Conservation (phyloP, 1,284 basidiomycete species). For the Cystobasidiaceae sp. region DNA sequence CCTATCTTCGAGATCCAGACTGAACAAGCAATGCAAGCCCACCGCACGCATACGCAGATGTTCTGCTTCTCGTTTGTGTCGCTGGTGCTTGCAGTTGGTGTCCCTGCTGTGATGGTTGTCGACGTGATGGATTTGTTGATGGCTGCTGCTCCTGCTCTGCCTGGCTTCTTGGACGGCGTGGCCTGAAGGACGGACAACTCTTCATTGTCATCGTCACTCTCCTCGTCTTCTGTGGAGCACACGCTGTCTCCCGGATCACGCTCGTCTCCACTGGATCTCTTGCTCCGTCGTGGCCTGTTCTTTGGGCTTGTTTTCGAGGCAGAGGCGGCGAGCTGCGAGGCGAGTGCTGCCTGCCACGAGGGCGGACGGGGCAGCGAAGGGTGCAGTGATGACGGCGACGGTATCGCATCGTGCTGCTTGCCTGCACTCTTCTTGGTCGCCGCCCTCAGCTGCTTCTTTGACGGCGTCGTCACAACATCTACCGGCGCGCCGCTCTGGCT, state of each 20-base stretch:
- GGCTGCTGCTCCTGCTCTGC: not conserved
- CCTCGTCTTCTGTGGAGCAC: slow-evolving; percentile 4
- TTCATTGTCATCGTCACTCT: no score
- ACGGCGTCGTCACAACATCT: no score
- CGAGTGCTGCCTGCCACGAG: not conserved
- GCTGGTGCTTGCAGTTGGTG: not conserved
- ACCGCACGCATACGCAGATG: slow-evolving; percentile 30
- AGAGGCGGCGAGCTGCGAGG: no score
- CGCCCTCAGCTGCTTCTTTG: no score
- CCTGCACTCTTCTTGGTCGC: no score
- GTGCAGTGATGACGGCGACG: not conserved
- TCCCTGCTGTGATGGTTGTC: not conserved
- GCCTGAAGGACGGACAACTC: no score
- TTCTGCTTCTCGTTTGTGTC: slow-evolving; percentile 22
- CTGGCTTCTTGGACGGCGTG: not conserved
- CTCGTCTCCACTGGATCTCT: slow-evolving; percentile 16
- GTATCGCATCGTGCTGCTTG: no score
- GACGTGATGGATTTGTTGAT: not conserved
- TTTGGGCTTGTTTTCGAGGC: not conserved
- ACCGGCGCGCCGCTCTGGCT: no score
- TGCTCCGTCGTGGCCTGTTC: not conserved
- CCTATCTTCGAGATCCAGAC: no score
- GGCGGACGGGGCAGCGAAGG: not conserved
- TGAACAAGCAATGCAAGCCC: no score
- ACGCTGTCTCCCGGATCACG: slow-evolving; percentile 20